A percentile compares a stretch with the other conserved stretches of the same genome.
Evolutionary conservation across 805 yeast species (phyloP).

Genomic region (Pichia deserticola): DNA sequence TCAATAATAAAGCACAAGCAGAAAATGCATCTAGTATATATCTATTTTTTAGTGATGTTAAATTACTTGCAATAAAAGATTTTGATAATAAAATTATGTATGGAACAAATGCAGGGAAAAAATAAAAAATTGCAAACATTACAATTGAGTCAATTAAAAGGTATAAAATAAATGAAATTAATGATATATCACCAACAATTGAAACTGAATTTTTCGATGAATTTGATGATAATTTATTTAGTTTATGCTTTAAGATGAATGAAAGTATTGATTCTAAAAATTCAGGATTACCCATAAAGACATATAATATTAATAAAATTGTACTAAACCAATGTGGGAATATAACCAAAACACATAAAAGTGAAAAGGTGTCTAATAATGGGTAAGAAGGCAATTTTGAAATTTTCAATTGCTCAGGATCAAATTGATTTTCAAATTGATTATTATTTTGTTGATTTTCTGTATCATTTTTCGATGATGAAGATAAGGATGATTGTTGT

Average conservation of each 20-base stretch:
- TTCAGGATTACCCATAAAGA: conserved; percentile 21
- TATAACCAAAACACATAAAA: conserved; percentile 20
- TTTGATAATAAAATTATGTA: conserved; percentile 26
- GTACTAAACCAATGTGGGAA: conserved; percentile 25
- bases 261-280: conserved; percentile 23
- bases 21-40: conserved; percentile 24
- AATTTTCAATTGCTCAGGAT: neutral
- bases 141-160: conserved; percentile 16
- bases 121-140: conserved; percentile 13
- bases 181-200: conserved; percentile 1
- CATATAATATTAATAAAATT: conserved; percentile 15
- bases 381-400: conserved; percentile 19
- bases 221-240: conserved; percentile 15
- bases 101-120: conserved; percentile 21
- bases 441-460: neutral
- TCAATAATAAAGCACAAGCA: conserved; percentile 17
- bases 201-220: neutral
- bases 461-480: neutral
- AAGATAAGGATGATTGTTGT: too few species aligned
- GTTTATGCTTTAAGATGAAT: conserved; percentile 19
- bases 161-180: conserved; percentile 7
- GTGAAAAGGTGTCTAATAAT: conserved; percentile 23
- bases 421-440: too few species aligned
- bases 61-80: conserved; percentile 28
- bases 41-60: conserved; percentile 25